Evolutionary conservation across 495 filamentous ascomycete species (phyloP), one percentile per base, ranked within the genome.

Genomic region (Monascus purpureus): DNA sequence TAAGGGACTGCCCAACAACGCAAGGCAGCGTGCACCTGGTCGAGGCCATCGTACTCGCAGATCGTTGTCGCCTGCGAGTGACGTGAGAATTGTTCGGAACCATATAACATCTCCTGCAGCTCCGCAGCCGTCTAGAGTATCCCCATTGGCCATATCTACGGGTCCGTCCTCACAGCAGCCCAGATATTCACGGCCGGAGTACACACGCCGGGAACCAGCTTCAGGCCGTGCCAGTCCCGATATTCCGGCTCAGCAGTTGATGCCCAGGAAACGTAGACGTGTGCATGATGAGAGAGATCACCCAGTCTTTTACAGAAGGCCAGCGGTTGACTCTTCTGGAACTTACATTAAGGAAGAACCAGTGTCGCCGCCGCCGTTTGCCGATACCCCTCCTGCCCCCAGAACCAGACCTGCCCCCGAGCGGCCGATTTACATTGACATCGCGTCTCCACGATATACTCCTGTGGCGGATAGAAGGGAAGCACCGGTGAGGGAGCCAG

Each of bases 311-410:
- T 40, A 50, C 33, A 52, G 42, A 38, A 45, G 47, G 20, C 53
- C 46, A 31, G 41, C 46, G 39, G 36, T 39, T 32, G 46, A 43
- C 13, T 49, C 58, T 25, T 47, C 57, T 14, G 65, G 63, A 27
- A 67, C 80, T 6, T 72, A 72, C 44, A 85, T 95, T 47, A 95
- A 95, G 47, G 70, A 79, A 38, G 87, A 95, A 50, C 86, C 86
- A 6, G 65, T 78, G 8, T 93, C 86, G 1, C 82, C 82, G 2
- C 83, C 82, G 13, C 82, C 80, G 9, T 63, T 82, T 30, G 56
- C 65, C 28, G 68, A 70, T 34, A 61, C 63, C 19, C 63, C 57
- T 19, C 62, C 61, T 31, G 47, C 59, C 24, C 37, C 48, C 31
- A 45, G 48, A 29, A 33, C 35, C 23, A 65, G 66, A 38, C 66